These are phyloP conservation scores for Gremmenia infestans DNA, from an alignment of 2,329 filamentous ascomycete genomes.

Conservation along the genomic window DNA sequence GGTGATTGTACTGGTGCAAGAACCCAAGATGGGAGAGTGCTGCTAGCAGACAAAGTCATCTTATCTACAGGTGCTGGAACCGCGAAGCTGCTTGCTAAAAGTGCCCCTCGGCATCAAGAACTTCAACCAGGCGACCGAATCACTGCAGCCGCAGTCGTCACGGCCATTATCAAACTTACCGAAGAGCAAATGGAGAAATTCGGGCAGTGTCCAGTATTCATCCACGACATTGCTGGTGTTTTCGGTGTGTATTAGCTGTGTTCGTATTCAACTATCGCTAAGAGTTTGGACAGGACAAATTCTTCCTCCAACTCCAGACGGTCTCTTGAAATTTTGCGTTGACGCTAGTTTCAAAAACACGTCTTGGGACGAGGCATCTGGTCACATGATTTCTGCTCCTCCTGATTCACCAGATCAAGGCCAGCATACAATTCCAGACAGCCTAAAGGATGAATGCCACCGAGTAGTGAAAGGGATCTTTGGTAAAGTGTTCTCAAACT, in stretches of 20 bases:
- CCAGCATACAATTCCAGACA: slow-evolving; percentile 35
- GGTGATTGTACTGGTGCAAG: slow-evolving; percentile 46
- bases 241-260: slow-evolving; percentile 33
- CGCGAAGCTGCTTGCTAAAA: slow-evolving; percentile 47
- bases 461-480: slow-evolving; percentile 39
- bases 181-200: slow-evolving; percentile 43
- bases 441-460: slow-evolving; percentile 40
- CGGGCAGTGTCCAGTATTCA: slow-evolving; percentile 48
- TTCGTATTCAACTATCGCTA: not conserved
- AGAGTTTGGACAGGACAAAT: slow-evolving; percentile 14
- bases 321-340: slow-evolving; percentile 57
- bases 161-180: slow-evolving; percentile 43
- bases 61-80: slow-evolving; percentile 55
- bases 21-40: slow-evolving; percentile 40
- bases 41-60: slow-evolving; percentile 48
- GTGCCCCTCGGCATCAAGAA: slow-evolving; percentile 42
- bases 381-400: slow-evolving; percentile 46
- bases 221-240: slow-evolving; percentile 39
- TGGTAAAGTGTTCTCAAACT: slow-evolving; percentile 36
- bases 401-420: slow-evolving; percentile 39
- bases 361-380: slow-evolving; percentile 40
- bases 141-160: slow-evolving; percentile 51
- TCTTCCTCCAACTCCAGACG: slow-evolving; percentile 44
- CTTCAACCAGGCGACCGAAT: slow-evolving; percentile 50
- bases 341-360: slow-evolving; percentile 54